A percentile compares a stretch with the other conserved stretches of the same genome.
phyloP scores from a whole-genome alignment of 441 rosid species.

The Eruca vesicaria region DNA sequence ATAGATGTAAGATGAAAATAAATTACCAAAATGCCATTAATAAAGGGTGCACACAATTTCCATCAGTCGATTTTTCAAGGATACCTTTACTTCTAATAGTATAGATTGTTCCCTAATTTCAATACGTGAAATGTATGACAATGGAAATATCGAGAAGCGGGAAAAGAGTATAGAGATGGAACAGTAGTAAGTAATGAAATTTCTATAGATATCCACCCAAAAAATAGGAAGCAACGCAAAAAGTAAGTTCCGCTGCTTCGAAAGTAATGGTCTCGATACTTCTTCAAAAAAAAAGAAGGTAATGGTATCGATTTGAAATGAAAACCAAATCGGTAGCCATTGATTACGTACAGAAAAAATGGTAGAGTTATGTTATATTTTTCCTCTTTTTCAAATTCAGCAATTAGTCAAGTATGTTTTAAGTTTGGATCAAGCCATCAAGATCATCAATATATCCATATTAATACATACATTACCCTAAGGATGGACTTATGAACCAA shows the following conservation, averaged over 20 bases:
- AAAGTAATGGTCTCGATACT: background rate
- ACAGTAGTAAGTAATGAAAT: background rate
- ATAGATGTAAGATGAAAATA: too few species aligned
- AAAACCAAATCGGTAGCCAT: background rate
- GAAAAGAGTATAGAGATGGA: background rate
- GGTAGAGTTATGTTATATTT: too few species aligned
- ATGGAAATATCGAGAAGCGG: background rate
- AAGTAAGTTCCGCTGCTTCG: background rate
- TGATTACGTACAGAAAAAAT: too few species aligned
- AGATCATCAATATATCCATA: background rate
- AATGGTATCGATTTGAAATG: background rate
- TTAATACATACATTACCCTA: background rate
- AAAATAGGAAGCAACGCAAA: background rate
- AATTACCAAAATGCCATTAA: too few species aligned
- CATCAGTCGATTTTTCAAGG: too few species aligned
- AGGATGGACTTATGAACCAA: background rate
- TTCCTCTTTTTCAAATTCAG: background rate
- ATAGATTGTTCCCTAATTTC: background rate
- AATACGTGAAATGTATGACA: background rate
- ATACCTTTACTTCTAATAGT: too few species aligned
- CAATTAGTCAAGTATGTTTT: background rate
- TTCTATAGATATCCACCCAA: background rate
- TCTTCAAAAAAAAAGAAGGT: too few species aligned
- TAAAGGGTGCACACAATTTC: too few species aligned
- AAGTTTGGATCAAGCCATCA: background rate